These are phyloP conservation scores for Populus alba DNA, from an alignment of 345 rosid genomes.

Conservation along the genomic window DNA sequence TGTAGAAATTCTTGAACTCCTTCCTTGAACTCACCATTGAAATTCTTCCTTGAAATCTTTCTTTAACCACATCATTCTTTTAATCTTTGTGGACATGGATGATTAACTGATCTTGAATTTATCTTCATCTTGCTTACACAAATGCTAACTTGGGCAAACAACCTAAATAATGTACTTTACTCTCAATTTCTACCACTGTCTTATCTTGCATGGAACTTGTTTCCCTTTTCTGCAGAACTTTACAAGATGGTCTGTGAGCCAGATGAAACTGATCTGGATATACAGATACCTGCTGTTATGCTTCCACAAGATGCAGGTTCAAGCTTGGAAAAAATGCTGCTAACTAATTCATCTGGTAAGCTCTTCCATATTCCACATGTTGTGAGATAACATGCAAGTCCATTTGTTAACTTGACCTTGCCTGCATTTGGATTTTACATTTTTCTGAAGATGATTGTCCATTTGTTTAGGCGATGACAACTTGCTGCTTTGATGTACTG, in stretches of 20 bases:
- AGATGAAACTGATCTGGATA: conserved; percentile 89
- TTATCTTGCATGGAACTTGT: not conserved
- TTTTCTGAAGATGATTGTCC: not conserved
- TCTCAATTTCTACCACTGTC: not conserved
- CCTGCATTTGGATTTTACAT: not conserved
- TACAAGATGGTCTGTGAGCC: conserved; percentile 99
- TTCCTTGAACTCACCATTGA: not conserved
- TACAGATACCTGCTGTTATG: conserved; percentile 82
- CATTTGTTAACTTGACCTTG: not conserved
- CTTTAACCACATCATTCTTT: not conserved
- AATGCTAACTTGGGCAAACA: not conserved
- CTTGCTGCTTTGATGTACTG: not conserved
- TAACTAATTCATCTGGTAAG: conserved; percentile 62
- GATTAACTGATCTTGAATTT: conserved; percentile 6
- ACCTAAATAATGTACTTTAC: not conserved
- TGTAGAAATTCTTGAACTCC: not conserved
- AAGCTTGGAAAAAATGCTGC: conserved; percentile 63
- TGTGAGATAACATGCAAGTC: not conserved
- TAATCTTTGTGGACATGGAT: not conserved
- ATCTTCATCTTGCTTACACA: not conserved
- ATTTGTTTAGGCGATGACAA: not conserved
- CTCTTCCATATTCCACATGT: conserved; percentile 4
- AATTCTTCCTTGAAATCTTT: not conserved
- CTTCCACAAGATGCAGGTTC: conserved; percentile 97
- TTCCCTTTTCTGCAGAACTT: conserved; percentile 51